Conservation (phyloP, 2,329 filamentous ascomycete genomes). For the Claviceps capensis region DNA sequence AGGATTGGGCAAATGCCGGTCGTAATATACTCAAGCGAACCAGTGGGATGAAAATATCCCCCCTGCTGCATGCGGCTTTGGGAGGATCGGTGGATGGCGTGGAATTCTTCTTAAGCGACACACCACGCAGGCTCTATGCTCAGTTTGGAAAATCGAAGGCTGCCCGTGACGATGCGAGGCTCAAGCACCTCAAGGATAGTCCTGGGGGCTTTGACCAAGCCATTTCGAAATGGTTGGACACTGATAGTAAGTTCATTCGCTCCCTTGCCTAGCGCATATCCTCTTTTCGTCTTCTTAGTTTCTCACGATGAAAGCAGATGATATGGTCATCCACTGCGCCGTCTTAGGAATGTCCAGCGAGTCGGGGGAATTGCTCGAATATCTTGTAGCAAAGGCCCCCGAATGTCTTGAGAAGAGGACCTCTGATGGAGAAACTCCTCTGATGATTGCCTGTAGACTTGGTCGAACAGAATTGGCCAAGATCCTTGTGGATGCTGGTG, state of each 20-base stretch:
- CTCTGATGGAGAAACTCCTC: conserved; percentile 46
- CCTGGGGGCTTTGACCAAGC: conserved; percentile 49
- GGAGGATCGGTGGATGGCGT: conserved; percentile 49
- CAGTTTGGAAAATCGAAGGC: conserved; percentile 49
- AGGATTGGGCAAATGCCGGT: conserved; percentile 59
- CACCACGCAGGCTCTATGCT: conserved; percentile 51
- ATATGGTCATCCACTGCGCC: conserved; percentile 53
- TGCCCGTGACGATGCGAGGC: conserved; percentile 44
- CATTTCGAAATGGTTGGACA: conserved; percentile 47
- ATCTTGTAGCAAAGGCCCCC: conserved; percentile 50
- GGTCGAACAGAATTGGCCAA: conserved; percentile 41
- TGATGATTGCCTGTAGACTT: conserved; percentile 50
- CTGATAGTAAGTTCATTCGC: conserved; percentile 35
- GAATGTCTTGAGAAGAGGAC: conserved; percentile 49
- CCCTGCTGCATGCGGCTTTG: conserved; percentile 44
- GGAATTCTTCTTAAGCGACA: conserved; percentile 66
- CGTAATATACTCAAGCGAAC: conserved; percentile 28
- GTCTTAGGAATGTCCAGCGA: conserved; percentile 32
- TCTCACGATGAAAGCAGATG: conserved; percentile 27
- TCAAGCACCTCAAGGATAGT: conserved; percentile 46
- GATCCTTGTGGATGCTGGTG: conserved; percentile 51
- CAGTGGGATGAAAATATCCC: conserved; percentile 35
- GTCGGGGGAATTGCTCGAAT: conserved; percentile 44
- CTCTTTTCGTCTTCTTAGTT: background rate
- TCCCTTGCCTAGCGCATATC: background rate